Percentiles rank a stretch among this genome's conserved stretches.
Conservation (phyloP, 2,329 filamentous ascomycete genomes). For the Cladosporium sp. region DNA sequence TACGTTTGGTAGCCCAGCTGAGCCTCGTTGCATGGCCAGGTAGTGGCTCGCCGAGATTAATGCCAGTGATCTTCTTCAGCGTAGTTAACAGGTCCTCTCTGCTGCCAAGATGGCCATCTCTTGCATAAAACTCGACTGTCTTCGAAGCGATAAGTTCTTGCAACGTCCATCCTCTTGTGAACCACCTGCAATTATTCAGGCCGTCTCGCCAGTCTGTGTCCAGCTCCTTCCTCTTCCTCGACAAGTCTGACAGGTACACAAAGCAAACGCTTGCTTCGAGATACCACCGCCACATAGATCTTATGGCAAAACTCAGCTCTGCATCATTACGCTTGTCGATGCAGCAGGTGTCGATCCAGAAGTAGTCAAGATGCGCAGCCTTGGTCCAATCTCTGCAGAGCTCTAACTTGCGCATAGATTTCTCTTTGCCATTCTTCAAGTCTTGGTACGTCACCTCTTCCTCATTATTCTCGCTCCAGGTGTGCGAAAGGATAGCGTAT, state of each 20-base stretch:
- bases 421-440: background rate
- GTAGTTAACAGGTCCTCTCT: background rate
- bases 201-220: background rate
- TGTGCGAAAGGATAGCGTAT: too few relatives aligned
- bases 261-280: conserved; percentile 6
- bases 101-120: conserved; percentile 8
- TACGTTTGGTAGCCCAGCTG: conserved; percentile 12
- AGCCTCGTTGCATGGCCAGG: conserved; percentile 8
- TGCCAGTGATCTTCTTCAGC: conserved; percentile 12
- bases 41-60: conserved; percentile 7
- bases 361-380: background rate
- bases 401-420: conserved; percentile 2
- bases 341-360: conserved; percentile 18
- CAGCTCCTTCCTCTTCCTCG: background rate
- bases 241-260: conserved; percentile 11
- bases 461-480: conserved; percentile 20
- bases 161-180: conserved; percentile 22
- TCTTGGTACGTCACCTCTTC: conserved; percentile 22
- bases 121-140: conserved; percentile 13
- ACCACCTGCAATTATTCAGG: conserved; percentile 17
- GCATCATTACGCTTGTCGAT: conserved; percentile 16
- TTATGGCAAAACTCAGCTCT: conserved; percentile 15
- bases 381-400: conserved; percentile 3
- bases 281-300: conserved; percentile 15
- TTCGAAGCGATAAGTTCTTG: conserved; percentile 22